These are phyloP conservation scores for Lasiodiplodia theobromae DNA, from an alignment of 2,329 filamentous ascomycete species.

Conservation along the genomic window DNA sequence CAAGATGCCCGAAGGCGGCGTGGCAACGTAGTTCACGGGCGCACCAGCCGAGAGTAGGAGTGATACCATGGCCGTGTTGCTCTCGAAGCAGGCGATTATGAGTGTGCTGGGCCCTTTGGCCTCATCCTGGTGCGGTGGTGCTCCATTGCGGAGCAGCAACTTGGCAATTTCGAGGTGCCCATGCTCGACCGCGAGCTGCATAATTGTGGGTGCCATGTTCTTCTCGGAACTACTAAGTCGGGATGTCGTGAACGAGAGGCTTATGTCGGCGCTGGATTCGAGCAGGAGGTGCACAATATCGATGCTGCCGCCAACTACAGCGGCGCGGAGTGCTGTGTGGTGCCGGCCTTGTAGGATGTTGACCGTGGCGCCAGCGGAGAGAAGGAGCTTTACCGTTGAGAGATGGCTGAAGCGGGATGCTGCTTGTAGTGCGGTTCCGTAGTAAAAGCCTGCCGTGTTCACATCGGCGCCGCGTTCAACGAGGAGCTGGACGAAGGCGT, in stretches of 20 bases:
- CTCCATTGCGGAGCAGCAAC: neutral
- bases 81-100: neutral
- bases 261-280: constrained; percentile 33
- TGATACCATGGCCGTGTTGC: neutral
- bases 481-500: constrained; percentile 12
- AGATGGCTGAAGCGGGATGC: constrained; percentile 32
- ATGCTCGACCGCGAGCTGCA: neutral
- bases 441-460: constrained; percentile 30
- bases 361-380: constrained; percentile 33
- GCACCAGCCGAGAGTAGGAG: constrained; percentile 31
- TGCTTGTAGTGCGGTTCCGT: constrained; percentile 35
- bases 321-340: constrained; percentile 35
- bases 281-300: constrained; percentile 35
- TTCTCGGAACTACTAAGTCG: neutral
- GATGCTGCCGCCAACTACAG: constrained; percentile 34
- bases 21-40: neutral
- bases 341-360: constrained; percentile 32
- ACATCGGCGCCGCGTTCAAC: constrained; percentile 34
- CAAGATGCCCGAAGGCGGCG: too few relatives aligned
- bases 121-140: neutral
- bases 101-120: too few relatives aligned
- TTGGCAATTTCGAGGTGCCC: neutral
- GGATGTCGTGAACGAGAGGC: neutral
- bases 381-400: constrained; percentile 31
- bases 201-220: neutral